Evolutionary conservation across 2,329 filamentous ascomycete species (phyloP).

Genomic region (Scedosporium dehoogii): DNA sequence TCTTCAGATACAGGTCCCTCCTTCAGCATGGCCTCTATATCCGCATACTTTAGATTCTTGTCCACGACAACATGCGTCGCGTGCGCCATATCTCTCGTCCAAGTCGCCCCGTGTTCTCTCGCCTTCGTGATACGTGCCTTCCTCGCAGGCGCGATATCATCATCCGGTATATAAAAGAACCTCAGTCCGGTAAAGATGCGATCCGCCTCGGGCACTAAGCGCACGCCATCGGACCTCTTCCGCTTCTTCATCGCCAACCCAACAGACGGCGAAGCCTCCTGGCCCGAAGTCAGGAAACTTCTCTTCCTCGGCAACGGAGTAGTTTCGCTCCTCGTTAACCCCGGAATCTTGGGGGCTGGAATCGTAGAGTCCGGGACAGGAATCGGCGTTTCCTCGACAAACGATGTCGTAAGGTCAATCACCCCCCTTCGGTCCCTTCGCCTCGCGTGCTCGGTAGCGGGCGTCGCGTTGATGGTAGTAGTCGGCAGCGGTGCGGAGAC

Average conservation of each 20-base stretch:
- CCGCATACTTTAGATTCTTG: constrained; percentile 50
- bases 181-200: constrained; percentile 51
- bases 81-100: constrained; percentile 47
- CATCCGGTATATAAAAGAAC: constrained; percentile 74
- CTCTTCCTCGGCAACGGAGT: constrained; percentile 18
- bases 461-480: constrained; percentile 7
- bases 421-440: constrained; percentile 7
- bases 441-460: not conserved
- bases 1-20: constrained; percentile 10
- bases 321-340: constrained; percentile 18
- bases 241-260: constrained; percentile 10
- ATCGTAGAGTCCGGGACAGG: constrained; percentile 10
- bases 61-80: constrained; percentile 79
- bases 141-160: constrained; percentile 59
- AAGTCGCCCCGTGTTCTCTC: constrained; percentile 63
- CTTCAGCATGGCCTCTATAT: constrained; percentile 44
- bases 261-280: not conserved
- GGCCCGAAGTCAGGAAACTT: constrained; percentile 4
- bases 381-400: constrained; percentile 21
- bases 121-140: constrained; percentile 65
- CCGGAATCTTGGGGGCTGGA: not conserved
- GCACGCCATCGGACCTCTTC: constrained; percentile 21
- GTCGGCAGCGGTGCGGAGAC: constrained; percentile 4
- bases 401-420: constrained; percentile 10
- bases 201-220: constrained; percentile 37